Evolutionary conservation across 2,329 filamentous ascomycete species (phyloP).

Genomic region (Furcasterigmium sp.): DNA sequence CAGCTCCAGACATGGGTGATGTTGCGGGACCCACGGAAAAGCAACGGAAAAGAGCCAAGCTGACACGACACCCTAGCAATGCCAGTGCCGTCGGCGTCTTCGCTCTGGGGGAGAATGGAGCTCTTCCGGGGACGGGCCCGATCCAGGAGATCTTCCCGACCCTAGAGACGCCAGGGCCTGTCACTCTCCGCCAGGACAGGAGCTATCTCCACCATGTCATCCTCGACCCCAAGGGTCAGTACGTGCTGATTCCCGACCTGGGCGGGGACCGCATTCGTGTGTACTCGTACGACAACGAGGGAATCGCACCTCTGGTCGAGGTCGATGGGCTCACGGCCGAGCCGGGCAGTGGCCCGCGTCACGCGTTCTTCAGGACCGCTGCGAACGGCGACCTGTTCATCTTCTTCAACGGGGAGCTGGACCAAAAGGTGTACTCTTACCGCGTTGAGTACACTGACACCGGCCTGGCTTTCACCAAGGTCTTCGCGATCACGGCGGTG

Average conservation of each 20-base stretch:
- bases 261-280: conserved; percentile 11
- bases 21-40: background rate
- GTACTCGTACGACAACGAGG: conserved; percentile 8
- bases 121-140: conserved; percentile 11
- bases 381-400: conserved; percentile 12
- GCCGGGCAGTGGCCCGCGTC: conserved; percentile 12
- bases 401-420: conserved; percentile 15
- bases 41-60: background rate
- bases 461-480: conserved; percentile 14
- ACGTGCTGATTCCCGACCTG: conserved; percentile 9
- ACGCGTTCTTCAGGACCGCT: conserved; percentile 13
- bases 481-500: conserved; percentile 11
- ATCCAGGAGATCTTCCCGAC: conserved; percentile 13
- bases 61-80: conserved; percentile 7
- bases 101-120: conserved; percentile 11
- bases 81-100: conserved; percentile 9
- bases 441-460: conserved; percentile 11
- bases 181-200: conserved; percentile 8
- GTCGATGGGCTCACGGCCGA: conserved; percentile 9
- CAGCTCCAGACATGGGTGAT: background rate
- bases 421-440: conserved; percentile 15
- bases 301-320: conserved; percentile 12
- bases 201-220: conserved; percentile 12
- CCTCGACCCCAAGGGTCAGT: conserved; percentile 9
- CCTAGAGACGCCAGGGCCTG: conserved; percentile 10